These are phyloP conservation scores for Komagataella mondaviorum DNA, from an alignment of 805 yeast species.

Conservation along the genomic window DNA sequence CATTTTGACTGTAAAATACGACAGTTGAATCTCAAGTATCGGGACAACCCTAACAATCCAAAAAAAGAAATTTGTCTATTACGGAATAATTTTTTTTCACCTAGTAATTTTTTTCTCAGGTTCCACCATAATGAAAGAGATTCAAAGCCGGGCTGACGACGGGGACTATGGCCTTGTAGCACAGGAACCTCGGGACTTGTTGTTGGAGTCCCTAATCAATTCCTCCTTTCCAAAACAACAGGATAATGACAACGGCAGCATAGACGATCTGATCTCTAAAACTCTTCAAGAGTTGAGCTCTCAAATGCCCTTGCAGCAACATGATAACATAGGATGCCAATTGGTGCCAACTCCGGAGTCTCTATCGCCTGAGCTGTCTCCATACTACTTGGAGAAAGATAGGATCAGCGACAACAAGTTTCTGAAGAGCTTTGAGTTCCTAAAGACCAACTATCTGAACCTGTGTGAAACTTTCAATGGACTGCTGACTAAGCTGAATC, in stretches of 20 bases:
- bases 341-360: background rate
- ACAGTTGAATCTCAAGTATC: background rate
- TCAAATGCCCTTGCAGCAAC: background rate
- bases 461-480: conserved; percentile 11
- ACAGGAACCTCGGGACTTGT: background rate
- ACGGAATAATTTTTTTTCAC: background rate
- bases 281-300: background rate
- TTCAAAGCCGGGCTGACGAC: background rate
- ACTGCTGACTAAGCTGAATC: conserved; percentile 8
- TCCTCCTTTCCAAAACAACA: background rate
- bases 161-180: background rate
- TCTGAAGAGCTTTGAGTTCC: conserved; percentile 10
- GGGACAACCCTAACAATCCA: background rate
- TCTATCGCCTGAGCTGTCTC: background rate
- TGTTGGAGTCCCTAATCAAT: background rate
- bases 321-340: background rate
- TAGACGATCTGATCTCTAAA: background rate
- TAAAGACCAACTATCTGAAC: conserved; percentile 11
- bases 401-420: conserved; percentile 6
- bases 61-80: background rate
- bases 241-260: background rate
- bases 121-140: background rate
- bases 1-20: too few relatives aligned
- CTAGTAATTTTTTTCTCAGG: background rate
- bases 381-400: background rate